These are phyloP conservation scores for Rutidosis leptorrhynchoides DNA, from an alignment of 129 eudicot species.

Conservation along the genomic window DNA sequence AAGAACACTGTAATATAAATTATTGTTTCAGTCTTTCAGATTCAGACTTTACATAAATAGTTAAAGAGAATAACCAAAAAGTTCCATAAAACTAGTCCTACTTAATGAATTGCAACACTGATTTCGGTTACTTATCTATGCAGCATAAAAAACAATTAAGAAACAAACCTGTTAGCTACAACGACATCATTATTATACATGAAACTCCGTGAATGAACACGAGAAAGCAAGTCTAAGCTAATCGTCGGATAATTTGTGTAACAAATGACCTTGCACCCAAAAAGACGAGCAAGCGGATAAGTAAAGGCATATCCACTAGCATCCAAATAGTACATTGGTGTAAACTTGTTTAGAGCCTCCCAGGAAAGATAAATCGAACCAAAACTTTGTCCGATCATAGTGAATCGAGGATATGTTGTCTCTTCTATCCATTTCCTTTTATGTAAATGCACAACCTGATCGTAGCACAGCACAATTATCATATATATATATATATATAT, in stretches of 20 bases:
- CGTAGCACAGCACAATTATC: not conserved
- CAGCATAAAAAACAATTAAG: conserved; percentile 5
- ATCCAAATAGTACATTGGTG: conserved; percentile 74
- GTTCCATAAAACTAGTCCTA: conserved; percentile 9
- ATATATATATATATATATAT: too few relatives aligned
- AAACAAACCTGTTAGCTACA: conserved; percentile 79
- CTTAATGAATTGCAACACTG: not conserved
- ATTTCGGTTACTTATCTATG: not conserved
- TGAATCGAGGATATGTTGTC: conserved; percentile 83
- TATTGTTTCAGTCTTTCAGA: not conserved
- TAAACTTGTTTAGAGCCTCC: conserved; percentile 82
- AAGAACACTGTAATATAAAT: conserved; percentile 48
- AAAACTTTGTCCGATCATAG: conserved; percentile 97
- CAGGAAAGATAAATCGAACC: conserved; percentile 86
- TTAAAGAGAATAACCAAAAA: not conserved
- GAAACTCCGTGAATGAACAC: conserved; percentile 69
- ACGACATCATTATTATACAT: conserved; percentile 78
- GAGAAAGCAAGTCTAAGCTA: conserved; percentile 91
- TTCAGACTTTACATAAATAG: not conserved
- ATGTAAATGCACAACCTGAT: conserved; percentile 76
- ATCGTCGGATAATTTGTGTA: conserved; percentile 97
- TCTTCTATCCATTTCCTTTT: conserved; percentile 94
- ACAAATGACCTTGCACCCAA: conserved; percentile 92
- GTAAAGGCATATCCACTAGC: conserved; percentile 98
- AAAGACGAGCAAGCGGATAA: conserved; percentile 80